Percentiles rank a stretch among this genome's conserved stretches.
Conservation (phyloP, 306 rosid species). For the Cicer chorassanicum region DNA sequence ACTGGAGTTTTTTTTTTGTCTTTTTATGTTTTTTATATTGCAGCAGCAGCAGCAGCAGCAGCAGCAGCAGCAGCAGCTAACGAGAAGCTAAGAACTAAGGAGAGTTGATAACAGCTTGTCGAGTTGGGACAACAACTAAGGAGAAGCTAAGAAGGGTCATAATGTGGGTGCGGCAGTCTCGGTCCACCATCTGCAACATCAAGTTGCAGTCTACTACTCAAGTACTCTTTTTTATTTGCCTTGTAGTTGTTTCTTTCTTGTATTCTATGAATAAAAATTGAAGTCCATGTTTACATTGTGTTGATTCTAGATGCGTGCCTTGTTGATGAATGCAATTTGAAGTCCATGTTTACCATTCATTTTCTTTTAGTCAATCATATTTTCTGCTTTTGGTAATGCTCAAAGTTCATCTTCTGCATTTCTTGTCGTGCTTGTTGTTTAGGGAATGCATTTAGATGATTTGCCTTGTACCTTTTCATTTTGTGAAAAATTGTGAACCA, state of each 20-base stretch:
- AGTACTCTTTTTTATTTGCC: slow-evolving; percentile 48
- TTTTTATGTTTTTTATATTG: no score
- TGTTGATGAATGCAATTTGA: background rate
- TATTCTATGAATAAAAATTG: background rate
- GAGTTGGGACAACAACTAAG: slow-evolving; percentile 59
- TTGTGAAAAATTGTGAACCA: background rate
- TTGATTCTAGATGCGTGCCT: slow-evolving; percentile 16
- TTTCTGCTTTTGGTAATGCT: background rate
- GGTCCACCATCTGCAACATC: slow-evolving; percentile 49
- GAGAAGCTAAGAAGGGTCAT: slow-evolving; percentile 72
- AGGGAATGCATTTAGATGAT: background rate
- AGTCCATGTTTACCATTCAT: background rate
- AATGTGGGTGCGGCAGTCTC: slow-evolving; percentile 69
- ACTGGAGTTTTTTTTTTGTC: no score
- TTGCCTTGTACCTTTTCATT: slow-evolving; percentile 8
- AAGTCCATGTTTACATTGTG: background rate
- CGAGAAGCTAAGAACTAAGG: no score
- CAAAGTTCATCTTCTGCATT: slow-evolving; percentile 11
- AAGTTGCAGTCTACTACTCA: slow-evolving; percentile 41
- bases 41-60: no score
- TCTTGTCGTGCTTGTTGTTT: slow-evolving; percentile 29
- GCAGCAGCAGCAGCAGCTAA: no score
- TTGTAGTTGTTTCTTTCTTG: slow-evolving; percentile 14
- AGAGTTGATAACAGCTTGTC: slow-evolving; percentile 64
- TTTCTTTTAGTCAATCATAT: slow-evolving; percentile 5